Base-by-base conservation (phyloP, 345 rosid species). In the Bruguiera sexangula region DNA sequence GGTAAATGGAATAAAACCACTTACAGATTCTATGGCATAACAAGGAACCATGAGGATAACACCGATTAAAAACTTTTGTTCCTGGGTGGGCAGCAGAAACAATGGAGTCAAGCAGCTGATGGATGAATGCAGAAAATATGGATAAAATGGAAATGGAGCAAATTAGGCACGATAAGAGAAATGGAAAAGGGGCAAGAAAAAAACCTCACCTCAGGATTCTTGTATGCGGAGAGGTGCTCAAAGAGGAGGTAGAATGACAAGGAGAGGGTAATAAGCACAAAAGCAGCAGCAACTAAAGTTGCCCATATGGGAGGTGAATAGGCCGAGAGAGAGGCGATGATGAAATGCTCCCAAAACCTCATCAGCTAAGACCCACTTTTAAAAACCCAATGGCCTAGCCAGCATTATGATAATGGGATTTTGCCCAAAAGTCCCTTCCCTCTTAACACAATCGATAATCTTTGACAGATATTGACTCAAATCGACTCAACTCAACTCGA, bases 11-110 rank as follows among this genome's bases (percentile, higher is more conserved):
- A 27, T 59, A 26, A 11, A 6, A 15, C 16, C 8, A 77, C 96
- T 86, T 65, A 92, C 99, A 1, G 99, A 96, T 78, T 92, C 99
- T 27, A 96, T 62, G 0, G 93, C 85, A 72, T 92, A 96, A 87
- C 91, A 92, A 57, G 99, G 99, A 79, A 96, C 99, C 99, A 96
- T 92, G 63, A 96, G 82, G 78, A 92, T 88, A 81, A 96, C 98
- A 60, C 99, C 99, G 21, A 96, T 92, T 80, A 92, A 81, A 84
- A 96, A 92, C 79, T 84, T 96, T 77, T 96, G 99, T 73, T 96
- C 99, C 99, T 95, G 91, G 34, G 30, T 63, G n/a, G 63, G 60
- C 1, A 5, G 50, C 50, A 31, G 70, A 21, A 46, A 57, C 5
- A 9, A 69, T 67, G 52, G 10, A 66, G 26, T 76, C 68, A 65